Evolutionary conservation across 164 flowering plant genomes (phyloP), one percentile per base, ranked within the genome.

Genomic region (Tinospora cordifolia): DNA sequence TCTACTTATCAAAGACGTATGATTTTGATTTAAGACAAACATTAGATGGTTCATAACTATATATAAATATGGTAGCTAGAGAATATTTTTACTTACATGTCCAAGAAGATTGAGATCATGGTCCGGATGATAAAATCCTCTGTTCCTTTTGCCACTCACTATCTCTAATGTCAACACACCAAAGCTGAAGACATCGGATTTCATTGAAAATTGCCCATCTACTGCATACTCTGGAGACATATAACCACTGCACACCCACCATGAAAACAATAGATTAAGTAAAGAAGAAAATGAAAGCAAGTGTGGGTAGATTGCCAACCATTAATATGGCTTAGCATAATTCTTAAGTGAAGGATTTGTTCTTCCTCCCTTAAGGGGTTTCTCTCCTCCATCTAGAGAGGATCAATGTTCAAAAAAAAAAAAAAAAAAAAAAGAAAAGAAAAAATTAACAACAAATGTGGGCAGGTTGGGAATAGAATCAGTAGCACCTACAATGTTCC

Each of bases 171-270:
- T 60, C 34, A 79, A 60, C 4, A 75, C 70, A 3, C 81, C 81
- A 41, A 69, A 79, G 74, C 78, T 75, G 19, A 49, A 75, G 15
- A 75, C 76, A 69, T 75, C 78, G 6, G 80, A 78, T 44, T 78
- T 78, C 27, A 74, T 44, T 3, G 80, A 78, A 41, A 71, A 74
- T 2, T 68, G 24, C 34, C 80, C 80, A 5, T 75, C 71, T 73
- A 68, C 69, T 9, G 78, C 81, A 72, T 78, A 78, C 60, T 78
- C 81, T 4, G 81, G 81, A 26, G 80, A 76, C 77, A 68, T 71
- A 67, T 74, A 76, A 19, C 82, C 79, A 65, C 79, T 79, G 60
- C 12, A 63, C 25, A 11, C 21, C 19, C n/a, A 14, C 57, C 38
- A 13, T 11, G 14, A 27, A 12, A 12, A 17, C 12, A 30, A 36